Evolutionary conservation across 2,329 filamentous ascomycete genomes (phyloP), one percentile per base, ranked within the genome.

Genomic region (Ilyonectria destructans): DNA sequence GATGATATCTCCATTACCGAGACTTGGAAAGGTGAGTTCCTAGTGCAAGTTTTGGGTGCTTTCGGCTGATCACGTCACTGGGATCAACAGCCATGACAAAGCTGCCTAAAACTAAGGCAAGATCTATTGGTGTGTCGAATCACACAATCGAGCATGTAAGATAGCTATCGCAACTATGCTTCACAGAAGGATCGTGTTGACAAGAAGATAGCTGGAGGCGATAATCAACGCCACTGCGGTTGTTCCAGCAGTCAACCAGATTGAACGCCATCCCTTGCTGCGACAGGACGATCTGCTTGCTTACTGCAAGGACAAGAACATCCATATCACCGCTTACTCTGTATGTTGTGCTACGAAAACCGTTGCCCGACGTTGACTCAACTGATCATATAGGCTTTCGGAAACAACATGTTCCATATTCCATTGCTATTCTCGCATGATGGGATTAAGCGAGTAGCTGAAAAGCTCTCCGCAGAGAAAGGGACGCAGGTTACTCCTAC

Each of bases 91-190:
- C 81, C 62, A 75, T 89, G 78, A 86, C 86, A 69, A 82, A 87
- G 80, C 85, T 90, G 23, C 86, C 86, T 62, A 87, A 84, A 68
- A 83, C 82, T 69, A 91, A 91, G 78, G 88, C 87, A 72, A 86
- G 86, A 79, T 89, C 90, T 82, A 89, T 92, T 71, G 91, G 90
- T 76, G 89, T 93, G 69, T 92, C 90, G 79, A 93, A 93, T 85
- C 93, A 92, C 76, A 87, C 85, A 75, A 88, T 92, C 78, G 85
- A 86, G 79, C 79, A 82, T 67, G 77, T 77, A 71, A 45, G 19
- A 23, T 23, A 23, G 21, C 21, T 23, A 23, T 23, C 21, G 21
- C 21, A 23, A 23, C 21, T 23, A 23, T 23, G 21, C 21, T 23
- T 23, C 21, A 23, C 21, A 23, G 21, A 23, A 23, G 2, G 21